Base-by-base conservation (phyloP, 2,329 filamentous ascomycete species). In the Lecanicillium sp. region DNA sequence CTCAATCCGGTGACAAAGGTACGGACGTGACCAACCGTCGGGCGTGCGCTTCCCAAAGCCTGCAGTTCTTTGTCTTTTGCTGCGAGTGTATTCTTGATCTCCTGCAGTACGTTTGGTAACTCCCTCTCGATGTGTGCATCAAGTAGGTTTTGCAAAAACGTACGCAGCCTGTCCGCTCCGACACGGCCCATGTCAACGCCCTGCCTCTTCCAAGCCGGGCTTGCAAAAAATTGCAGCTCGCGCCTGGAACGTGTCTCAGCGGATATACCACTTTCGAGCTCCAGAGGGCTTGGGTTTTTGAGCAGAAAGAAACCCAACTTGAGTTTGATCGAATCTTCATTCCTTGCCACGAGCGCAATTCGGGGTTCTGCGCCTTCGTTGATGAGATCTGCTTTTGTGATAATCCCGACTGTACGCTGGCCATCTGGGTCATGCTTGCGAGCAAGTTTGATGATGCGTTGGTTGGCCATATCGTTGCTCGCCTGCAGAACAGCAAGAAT, bases 401-500 rank as follows among this genome's bases (percentile, higher is more conserved):
- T 68, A 39, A 74, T 67, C 0, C 69, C 69, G 12, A 74, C 54
- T 1, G 67, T 72, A 1, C 69, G 62, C 3, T 51, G 30, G 1
- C 62, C 60, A 0, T 53, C 46, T 0, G 61, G 60, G 53, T 72
- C 67, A 39, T 63, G 52, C 23, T 62, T 21, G 15, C 56, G 44
- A 10, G 60, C 58, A 5, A 55, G 46, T 17, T 60, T 54, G 5
- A 70, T 56, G 9, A 72, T 63, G 1, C 50, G 51, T 51, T 73
- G 69, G 19, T 65, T 68, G 3, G 62, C 40, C 12, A 60, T 57
- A 39, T 73, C 68, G 24, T 66, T 67, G 19, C 55, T 60, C 6
- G 68, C 67, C 2, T 63, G 62, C 1, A 75, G 59, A 1, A 74
- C 68, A 1, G 68, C 67, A 4, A 74, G 60, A 30, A 74, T 71